These are phyloP conservation scores for Thermoascus crustaceus DNA, from an alignment of 2,329 filamentous ascomycete genomes.

Conservation along the genomic window DNA sequence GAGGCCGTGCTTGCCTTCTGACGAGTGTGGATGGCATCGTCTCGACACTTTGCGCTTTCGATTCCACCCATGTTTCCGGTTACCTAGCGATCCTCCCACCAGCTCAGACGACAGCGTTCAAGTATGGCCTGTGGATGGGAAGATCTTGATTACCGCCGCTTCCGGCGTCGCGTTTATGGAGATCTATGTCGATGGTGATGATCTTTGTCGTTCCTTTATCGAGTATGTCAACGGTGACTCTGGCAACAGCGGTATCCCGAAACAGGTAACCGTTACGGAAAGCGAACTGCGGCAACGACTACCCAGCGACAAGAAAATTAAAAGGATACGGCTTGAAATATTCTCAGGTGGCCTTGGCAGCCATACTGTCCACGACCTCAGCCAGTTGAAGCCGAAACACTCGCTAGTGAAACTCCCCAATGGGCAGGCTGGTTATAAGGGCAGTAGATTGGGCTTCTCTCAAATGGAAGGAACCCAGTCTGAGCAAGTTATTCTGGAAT, in stretches of 20 bases:
- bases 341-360: slow-evolving; percentile 69
- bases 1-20: slow-evolving; percentile 61
- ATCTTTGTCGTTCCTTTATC: slow-evolving; percentile 70
- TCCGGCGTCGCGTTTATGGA: slow-evolving; percentile 82
- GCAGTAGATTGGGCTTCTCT: slow-evolving; percentile 65
- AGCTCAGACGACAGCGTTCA: slow-evolving; percentile 69
- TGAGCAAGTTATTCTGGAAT: slow-evolving; percentile 67
- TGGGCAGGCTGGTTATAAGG: slow-evolving; percentile 65
- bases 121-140: slow-evolving; percentile 75
- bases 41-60: slow-evolving; percentile 83
- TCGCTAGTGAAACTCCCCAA: slow-evolving; percentile 67
- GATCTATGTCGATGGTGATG: slow-evolving; percentile 70
- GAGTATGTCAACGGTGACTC: slow-evolving; percentile 62
- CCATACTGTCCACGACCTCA: slow-evolving; percentile 70
- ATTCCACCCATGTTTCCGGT: slow-evolving; percentile 79
- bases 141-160: slow-evolving; percentile 66
- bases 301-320: slow-evolving; percentile 64
- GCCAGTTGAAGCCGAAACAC: slow-evolving; percentile 60
- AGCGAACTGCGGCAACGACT: slow-evolving; percentile 62
- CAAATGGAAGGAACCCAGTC: slow-evolving; percentile 61
- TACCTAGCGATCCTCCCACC: slow-evolving; percentile 63
- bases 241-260: slow-evolving; percentile 53
- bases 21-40: slow-evolving; percentile 88
- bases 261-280: slow-evolving; percentile 68
- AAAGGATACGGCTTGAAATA: slow-evolving; percentile 59